A percentile compares a stretch with the other conserved stretches of the same genome.
phyloP scores from a whole-genome alignment of 148 eudicot genomes.

The Rhododendron mucronatum region DNA sequence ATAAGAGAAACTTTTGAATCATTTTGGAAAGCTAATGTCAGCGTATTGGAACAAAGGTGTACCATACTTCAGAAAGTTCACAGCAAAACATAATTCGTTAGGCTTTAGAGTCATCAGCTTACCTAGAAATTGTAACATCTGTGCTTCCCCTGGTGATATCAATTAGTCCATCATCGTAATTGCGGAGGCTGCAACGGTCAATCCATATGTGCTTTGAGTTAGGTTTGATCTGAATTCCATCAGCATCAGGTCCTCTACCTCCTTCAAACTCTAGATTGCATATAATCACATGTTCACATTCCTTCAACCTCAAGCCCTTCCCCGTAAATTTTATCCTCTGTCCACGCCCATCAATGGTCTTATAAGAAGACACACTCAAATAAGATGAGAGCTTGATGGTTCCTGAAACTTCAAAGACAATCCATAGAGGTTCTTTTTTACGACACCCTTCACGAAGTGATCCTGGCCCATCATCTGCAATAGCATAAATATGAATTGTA shows the following conservation, averaged over 20 bases:
- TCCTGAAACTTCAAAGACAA: slow-evolving; percentile 84
- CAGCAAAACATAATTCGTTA: background rate
- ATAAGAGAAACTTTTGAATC: background rate
- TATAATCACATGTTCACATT: slow-evolving; percentile 85
- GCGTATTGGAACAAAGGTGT: background rate
- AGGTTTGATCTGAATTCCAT: slow-evolving; percentile 93
- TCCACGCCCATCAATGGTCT: slow-evolving; percentile 94
- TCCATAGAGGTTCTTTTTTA: slow-evolving; percentile 81
- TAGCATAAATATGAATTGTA: background rate
- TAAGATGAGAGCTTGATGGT: slow-evolving; percentile 62
- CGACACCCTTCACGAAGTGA: slow-evolving; percentile 89
- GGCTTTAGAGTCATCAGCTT: slow-evolving; percentile 6
- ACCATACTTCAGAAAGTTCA: background rate
- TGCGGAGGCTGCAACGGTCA: slow-evolving; percentile 74
- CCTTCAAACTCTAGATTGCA: slow-evolving; percentile 86
- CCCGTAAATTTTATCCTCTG: slow-evolving; percentile 67
- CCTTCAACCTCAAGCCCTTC: slow-evolving; percentile 81
- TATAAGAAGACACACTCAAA: slow-evolving; percentile 69
- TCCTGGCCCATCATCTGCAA: slow-evolving; percentile 88
- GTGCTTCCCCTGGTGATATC: slow-evolving; percentile 86
- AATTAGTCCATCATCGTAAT: slow-evolving; percentile 86
- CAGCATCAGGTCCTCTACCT: slow-evolving; percentile 85
- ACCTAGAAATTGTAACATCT: slow-evolving; percentile 89
- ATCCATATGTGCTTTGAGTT: slow-evolving; percentile 92
- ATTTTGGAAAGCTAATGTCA: background rate